Conservation (phyloP, 73 alveolate species). For the Stentor roeselii region DNA sequence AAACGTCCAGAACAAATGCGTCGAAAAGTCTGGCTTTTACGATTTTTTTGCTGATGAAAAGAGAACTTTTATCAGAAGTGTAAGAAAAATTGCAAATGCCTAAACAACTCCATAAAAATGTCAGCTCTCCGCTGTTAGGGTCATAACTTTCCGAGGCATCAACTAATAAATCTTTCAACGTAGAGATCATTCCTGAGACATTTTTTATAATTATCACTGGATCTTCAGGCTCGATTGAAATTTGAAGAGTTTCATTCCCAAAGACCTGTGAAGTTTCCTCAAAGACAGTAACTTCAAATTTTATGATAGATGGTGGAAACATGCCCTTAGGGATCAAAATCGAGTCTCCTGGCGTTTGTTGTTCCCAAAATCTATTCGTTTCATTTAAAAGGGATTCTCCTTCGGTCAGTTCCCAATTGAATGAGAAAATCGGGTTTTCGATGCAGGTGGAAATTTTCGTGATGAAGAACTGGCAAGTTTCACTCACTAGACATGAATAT, state of each 20-base stretch:
- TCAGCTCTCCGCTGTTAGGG: neutral
- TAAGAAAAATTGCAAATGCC: too few relatives aligned
- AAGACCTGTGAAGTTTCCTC: neutral
- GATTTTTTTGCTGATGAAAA: too few relatives aligned
- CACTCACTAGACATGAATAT: neutral
- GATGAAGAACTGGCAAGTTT: neutral
- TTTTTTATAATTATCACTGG: neutral
- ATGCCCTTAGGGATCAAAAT: neutral
- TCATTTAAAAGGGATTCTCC: too few relatives aligned
- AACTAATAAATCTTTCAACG: neutral
- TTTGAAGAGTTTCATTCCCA: neutral
- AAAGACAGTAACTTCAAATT: neutral
- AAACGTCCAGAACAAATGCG: too few relatives aligned
- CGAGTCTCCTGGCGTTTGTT: neutral
- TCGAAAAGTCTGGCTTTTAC: too few relatives aligned
- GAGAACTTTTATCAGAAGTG: too few relatives aligned
- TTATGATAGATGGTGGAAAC: neutral
- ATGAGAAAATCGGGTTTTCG: neutral
- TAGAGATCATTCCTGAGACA: neutral
- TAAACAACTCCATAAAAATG: too few relatives aligned
- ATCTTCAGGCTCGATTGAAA: neutral
- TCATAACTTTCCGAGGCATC: neutral
- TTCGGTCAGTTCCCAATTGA: too few relatives aligned
- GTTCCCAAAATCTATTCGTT: neutral
- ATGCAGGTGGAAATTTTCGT: neutral